Evolutionary conservation across 1,284 basidiomycete genomes (phyloP).

Genomic region (Ustilago sp.): DNA sequence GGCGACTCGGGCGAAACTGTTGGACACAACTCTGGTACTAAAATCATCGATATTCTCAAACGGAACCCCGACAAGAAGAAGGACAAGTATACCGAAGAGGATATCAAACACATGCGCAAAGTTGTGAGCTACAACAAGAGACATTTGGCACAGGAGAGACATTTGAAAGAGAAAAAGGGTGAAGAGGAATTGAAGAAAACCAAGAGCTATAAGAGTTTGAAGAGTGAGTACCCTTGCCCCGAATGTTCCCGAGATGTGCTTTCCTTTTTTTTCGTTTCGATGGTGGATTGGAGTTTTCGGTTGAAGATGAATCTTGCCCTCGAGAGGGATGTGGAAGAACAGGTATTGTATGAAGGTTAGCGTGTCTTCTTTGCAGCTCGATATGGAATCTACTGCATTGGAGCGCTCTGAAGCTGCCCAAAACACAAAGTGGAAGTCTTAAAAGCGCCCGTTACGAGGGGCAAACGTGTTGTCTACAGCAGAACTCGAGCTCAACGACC

Average conservation of each 20-base stretch:
- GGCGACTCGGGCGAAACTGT: constrained; percentile 56
- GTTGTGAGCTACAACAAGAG: constrained; percentile 69
- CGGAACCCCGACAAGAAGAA: constrained; percentile 66
- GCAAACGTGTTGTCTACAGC: too few species aligned
- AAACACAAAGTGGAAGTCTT: too few species aligned
- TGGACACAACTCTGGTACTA: constrained; percentile 60
- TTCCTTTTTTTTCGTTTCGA: constrained; percentile 15
- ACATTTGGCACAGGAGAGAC: constrained; percentile 65
- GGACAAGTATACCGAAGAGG: constrained; percentile 64
- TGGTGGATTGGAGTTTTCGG: too few species aligned
- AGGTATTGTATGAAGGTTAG: too few species aligned
- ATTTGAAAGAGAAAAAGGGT: constrained; percentile 57
- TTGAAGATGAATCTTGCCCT: too few species aligned
- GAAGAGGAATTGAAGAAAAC: constrained; percentile 59
- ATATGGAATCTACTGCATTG: too few species aligned
- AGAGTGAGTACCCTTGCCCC: constrained; percentile 43
- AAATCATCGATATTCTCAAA: constrained; percentile 66
- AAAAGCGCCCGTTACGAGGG: too few species aligned
- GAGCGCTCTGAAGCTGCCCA: too few species aligned
- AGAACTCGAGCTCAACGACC: too few species aligned
- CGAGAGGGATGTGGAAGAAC: too few species aligned
- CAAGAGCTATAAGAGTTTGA: constrained; percentile 57
- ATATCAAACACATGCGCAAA: constrained; percentile 68
- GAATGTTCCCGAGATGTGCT: neutral
- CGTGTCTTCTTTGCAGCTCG: too few species aligned